Conservation (phyloP, 257 asterid genomes). For the Perilla frutescens region DNA sequence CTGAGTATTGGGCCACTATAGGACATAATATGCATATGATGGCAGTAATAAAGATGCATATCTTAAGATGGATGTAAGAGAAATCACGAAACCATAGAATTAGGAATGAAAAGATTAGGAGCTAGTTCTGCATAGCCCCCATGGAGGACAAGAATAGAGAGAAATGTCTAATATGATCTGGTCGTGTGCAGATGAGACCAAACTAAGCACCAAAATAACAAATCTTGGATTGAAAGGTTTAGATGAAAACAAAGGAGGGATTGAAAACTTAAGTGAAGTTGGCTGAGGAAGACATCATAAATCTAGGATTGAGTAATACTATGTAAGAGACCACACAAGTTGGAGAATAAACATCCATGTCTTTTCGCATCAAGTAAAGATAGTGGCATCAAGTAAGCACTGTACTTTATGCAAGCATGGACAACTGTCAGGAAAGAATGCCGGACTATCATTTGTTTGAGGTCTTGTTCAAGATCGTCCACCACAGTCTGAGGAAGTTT, state of each 20-base stretch:
- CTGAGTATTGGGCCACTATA: background rate
- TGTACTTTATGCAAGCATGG: conserved; percentile 95
- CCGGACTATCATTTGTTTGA: conserved; percentile 97
- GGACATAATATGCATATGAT: background rate
- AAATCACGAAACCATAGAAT: too few species aligned
- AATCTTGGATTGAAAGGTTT: background rate
- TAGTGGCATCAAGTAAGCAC: conserved; percentile 37
- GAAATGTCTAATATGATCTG: background rate
- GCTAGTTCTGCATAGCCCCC: too few species aligned
- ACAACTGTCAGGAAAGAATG: conserved; percentile 97
- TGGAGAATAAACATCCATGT: conserved; percentile 5
- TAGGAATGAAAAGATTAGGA: too few species aligned
- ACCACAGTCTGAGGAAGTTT: conserved; percentile 78
- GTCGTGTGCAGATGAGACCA: background rate
- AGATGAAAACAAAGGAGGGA: background rate
- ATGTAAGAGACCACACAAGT: background rate
- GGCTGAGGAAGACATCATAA: background rate
- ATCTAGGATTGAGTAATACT: background rate
- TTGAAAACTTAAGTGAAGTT: background rate
- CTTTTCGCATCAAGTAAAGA: background rate
- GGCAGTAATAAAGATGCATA: too few species aligned
- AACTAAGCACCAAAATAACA: background rate
- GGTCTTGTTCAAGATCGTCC: conserved; percentile 95
- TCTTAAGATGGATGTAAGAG: too few species aligned
- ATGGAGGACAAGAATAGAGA: background rate